Evolutionary conservation across 352 stramenopile species (phyloP).

Genomic region (Saprolegnia diclina): DNA sequence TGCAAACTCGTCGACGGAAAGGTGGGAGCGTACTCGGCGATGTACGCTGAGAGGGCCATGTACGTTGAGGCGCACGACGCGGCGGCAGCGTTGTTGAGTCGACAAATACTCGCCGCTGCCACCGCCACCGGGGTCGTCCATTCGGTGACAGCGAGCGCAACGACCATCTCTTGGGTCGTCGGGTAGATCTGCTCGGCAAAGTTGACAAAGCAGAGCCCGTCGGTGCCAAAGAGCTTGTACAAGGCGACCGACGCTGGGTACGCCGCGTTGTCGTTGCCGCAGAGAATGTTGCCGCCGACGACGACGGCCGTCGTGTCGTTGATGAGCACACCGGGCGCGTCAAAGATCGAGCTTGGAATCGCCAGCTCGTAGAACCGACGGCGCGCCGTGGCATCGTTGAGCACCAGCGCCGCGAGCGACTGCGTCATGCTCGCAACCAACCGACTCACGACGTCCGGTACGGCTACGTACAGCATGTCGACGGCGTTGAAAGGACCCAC

Average conservation of each 20-base stretch:
- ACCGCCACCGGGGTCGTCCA: not conserved
- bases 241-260: not conserved
- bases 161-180: not conserved
- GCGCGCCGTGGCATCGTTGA: not conserved
- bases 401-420: not conserved
- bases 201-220: not conserved
- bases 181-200: not conserved
- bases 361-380: not conserved
- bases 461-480: not conserved
- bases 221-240: not conserved
- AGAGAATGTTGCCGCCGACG: constrained; percentile 9
- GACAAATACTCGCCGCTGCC: not conserved
- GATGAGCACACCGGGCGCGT: not conserved
- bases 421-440: not conserved
- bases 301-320: not conserved
- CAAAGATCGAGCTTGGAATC: constrained; percentile 3
- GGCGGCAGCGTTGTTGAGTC: not conserved
- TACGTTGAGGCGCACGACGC: not conserved
- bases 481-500: constrained; percentile 6
- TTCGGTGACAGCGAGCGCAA: not conserved
- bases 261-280: constrained; percentile 15
- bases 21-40: not conserved
- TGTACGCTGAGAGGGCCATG: not conserved
- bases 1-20: not conserved
- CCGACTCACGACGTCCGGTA: not conserved